phyloP scores from a whole-genome alignment of 2,329 filamentous ascomycete species.

The Kalaharituber pfeilii region DNA sequence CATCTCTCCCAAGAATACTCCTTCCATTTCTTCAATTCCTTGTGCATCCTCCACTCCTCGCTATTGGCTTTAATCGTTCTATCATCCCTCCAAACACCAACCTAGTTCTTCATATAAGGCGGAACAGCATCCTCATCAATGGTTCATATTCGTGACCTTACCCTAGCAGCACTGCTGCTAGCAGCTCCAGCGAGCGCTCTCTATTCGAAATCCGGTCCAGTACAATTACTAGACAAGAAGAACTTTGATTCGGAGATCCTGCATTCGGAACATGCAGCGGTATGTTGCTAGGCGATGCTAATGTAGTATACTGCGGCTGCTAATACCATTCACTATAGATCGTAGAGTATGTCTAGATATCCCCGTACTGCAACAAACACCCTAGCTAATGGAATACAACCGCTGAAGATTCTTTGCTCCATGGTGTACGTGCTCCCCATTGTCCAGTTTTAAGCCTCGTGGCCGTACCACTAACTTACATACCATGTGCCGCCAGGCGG shows the following conservation, averaged over 20 bases:
- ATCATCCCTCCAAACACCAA: too few relatives aligned
- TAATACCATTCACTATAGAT: too few relatives aligned
- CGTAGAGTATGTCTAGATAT: constrained; percentile 32
- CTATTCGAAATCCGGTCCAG: constrained; percentile 73
- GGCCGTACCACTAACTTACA: constrained; percentile 16
- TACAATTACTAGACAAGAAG: constrained; percentile 63
- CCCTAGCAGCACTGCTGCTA: constrained; percentile 44
- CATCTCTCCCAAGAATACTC: too few relatives aligned
- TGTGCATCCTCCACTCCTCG: too few relatives aligned
- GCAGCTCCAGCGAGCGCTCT: constrained; percentile 51
- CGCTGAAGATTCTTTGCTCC: constrained; percentile 21
- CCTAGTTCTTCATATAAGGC: too few relatives aligned
- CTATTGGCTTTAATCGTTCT: too few relatives aligned
- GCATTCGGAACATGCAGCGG: constrained; percentile 79
- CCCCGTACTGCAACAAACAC: not conserved
- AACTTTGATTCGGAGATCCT: constrained; percentile 69
- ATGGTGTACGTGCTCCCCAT: constrained; percentile 23
- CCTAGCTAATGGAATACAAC: not conserved
- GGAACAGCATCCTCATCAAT: constrained; percentile 3
- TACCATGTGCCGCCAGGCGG: too few relatives aligned
- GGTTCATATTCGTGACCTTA: constrained; percentile 18
- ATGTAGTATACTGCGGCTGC: too few relatives aligned
- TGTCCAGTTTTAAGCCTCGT: constrained; percentile 6
- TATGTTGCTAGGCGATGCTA: too few relatives aligned
- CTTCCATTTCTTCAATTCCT: too few relatives aligned